Evolutionary conservation across 2,329 filamentous ascomycete genomes (phyloP), one percentile per base, ranked within the genome.

Genomic region (Penicillium sp.): DNA sequence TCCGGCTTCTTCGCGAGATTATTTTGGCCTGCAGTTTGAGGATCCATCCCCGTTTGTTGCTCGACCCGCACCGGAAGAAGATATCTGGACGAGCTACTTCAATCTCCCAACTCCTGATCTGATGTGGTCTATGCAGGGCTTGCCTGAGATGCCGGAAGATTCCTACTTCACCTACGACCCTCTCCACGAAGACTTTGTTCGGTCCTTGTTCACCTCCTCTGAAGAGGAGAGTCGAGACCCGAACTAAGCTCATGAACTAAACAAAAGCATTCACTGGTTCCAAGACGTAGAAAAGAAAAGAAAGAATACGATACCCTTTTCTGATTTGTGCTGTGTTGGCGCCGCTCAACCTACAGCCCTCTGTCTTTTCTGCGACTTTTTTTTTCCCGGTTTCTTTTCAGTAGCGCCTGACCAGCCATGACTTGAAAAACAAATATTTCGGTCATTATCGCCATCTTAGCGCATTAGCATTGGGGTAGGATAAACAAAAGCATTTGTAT

Each of bases 101-200:
- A 45, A 36, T 28, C 32, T 43, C 23, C 35, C 41, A 31, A 43
- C 43, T 7, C 42, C 44, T 5, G 52, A 53, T 17, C 28, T 52
- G 31, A 41, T 44, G 34, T 44, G 36, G 7, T 41, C 49, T 2
- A 23, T 43, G 9, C 33, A 41, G 15, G 42, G 40, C 2, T 37
- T 40, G 11, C 35, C 35, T 2, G 41, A 48, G 21, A 38, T 54
- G 19, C 32, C 42, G 4, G 46, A 52, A 14, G 60, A 64, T 26
- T 51, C 50, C 0, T 66, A 61, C 39, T 67, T 67, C 40, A 64
- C 64, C 7, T 66, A 67, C 43, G 64, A 67, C 27, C 64, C 64
- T 5, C 64, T 67, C 32, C 58, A 51, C 28, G 62, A 60, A 13
- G 62, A 66, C 31, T 67, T 67, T 17, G 63, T 67, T 43, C 51